Evolutionary conservation across 75 land plant genomes (phyloP).

Genomic region (Cupressus sempervirens): DNA sequence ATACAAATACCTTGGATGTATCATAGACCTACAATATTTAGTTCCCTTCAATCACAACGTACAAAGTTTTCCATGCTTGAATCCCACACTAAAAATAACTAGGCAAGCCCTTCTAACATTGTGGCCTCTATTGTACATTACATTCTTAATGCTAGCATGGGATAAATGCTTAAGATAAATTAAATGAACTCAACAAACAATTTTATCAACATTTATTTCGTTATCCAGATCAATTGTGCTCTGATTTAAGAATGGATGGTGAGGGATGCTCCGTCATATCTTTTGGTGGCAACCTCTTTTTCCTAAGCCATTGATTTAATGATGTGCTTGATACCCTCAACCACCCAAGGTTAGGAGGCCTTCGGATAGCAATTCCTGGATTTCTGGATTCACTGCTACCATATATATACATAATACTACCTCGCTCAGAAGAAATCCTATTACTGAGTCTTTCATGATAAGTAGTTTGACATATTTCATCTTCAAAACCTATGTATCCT

Average conservation of each 20-base stretch:
- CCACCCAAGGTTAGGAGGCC: slow-evolving; percentile 46
- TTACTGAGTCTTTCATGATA: background rate
- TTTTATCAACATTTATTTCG: background rate
- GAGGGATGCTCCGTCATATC: background rate
- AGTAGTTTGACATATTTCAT: background rate
- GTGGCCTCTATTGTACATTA: background rate
- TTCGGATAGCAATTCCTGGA: slow-evolving; percentile 27
- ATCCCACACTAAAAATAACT: background rate
- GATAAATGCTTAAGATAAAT: background rate
- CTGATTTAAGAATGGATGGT: background rate
- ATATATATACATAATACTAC: background rate
- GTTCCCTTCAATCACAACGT: background rate
- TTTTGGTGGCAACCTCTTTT: slow-evolving; percentile 12
- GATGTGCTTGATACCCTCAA: slow-evolving; percentile 56
- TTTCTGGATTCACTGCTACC: background rate
- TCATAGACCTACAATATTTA: background rate
- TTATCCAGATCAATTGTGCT: background rate
- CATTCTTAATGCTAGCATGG: background rate
- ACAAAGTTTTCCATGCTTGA: background rate
- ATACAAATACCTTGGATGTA: background rate
- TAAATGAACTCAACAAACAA: background rate
- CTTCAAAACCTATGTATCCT: slow-evolving; percentile 1
- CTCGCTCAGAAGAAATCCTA: slow-evolving; percentile 2
- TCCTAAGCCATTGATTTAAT: slow-evolving; percentile 56
- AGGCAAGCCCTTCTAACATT: background rate